These are phyloP conservation scores for Dendrobium catenatum DNA, from an alignment of 106 monocot species.

Conservation along the genomic window DNA sequence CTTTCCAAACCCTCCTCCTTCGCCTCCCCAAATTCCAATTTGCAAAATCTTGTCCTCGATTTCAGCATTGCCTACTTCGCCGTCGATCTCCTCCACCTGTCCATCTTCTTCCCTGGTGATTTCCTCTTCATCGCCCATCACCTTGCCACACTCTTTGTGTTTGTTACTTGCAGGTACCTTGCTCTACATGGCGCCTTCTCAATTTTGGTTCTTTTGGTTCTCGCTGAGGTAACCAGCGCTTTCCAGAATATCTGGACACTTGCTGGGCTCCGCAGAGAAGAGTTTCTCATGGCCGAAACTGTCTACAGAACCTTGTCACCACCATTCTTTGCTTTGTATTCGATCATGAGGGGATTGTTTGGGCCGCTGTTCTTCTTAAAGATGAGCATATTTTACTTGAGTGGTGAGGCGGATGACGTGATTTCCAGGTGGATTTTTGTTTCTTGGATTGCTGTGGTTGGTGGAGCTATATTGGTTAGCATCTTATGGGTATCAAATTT, in stretches of 20 bases:
- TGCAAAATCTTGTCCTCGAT: slow-evolving; percentile 67
- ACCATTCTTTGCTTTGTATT: slow-evolving; percentile 69
- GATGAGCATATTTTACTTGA: slow-evolving; percentile 67
- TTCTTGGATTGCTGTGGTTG: slow-evolving; percentile 86
- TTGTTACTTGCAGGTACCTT: slow-evolving; percentile 71
- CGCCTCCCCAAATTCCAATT: slow-evolving; percentile 44
- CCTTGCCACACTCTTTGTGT: slow-evolving; percentile 92
- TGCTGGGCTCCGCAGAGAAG: slow-evolving; percentile 42
- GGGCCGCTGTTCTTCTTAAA: slow-evolving; percentile 80
- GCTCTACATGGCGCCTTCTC: slow-evolving; percentile 68
- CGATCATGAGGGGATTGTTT: slow-evolving; percentile 52
- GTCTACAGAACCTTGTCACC: slow-evolving; percentile 44
- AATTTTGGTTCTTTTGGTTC: slow-evolving; percentile 59
- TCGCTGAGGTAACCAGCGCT: slow-evolving; percentile 77
- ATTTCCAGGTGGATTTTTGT: slow-evolving; percentile 72
- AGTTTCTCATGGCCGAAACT: slow-evolving; percentile 33
- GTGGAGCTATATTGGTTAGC: slow-evolving; percentile 72
- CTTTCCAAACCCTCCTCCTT: slow-evolving; percentile 29
- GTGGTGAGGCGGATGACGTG: slow-evolving; percentile 47
- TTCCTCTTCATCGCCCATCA: slow-evolving; percentile 90
- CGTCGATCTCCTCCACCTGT: slow-evolving; percentile 77
- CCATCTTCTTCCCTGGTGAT: slow-evolving; percentile 56
- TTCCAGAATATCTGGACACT: slow-evolving; percentile 94
- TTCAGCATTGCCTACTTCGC: slow-evolving; percentile 86
- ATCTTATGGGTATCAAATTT: slow-evolving; percentile 74